phyloP scores from a whole-genome alignment of 495 filamentous ascomycete species.

The Xylona heveae region DNA sequence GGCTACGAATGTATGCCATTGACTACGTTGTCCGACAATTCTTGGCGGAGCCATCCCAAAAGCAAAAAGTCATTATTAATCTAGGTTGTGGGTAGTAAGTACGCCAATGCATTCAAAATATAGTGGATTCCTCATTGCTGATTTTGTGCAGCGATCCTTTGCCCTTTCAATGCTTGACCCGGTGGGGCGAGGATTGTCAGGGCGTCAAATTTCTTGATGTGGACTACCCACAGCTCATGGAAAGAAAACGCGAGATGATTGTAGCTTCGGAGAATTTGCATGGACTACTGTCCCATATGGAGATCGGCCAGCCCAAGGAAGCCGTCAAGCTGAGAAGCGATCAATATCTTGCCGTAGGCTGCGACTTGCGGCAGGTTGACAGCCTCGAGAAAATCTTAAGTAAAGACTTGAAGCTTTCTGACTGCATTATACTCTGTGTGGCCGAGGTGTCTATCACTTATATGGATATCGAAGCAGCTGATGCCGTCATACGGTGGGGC shows the following conservation, averaged over 20 bases:
- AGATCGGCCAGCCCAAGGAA: slow-evolving; percentile 21
- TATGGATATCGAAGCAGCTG: slow-evolving; percentile 58
- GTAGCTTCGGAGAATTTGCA: slow-evolving; percentile 33
- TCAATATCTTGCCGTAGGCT: slow-evolving; percentile 60
- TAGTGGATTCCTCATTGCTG: slow-evolving; percentile 4
- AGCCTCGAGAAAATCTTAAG: slow-evolving; percentile 34
- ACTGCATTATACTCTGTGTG: slow-evolving; percentile 48
- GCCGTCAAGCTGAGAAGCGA: slow-evolving; percentile 37
- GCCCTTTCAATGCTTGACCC: slow-evolving; percentile 61
- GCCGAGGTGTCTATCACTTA: slow-evolving; percentile 86
- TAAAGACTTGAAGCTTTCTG: slow-evolving; percentile 26
- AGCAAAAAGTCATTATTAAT: slow-evolving; percentile 59
- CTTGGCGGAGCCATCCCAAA: slow-evolving; percentile 31
- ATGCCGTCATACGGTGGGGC: slow-evolving; percentile 52
- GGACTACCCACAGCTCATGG: slow-evolving; percentile 66
- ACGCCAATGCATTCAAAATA: slow-evolving; percentile 3
- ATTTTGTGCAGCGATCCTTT: slow-evolving; percentile 48
- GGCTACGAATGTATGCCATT: slow-evolving; percentile 65
- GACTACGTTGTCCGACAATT: slow-evolving; percentile 52
- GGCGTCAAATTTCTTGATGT: slow-evolving; percentile 60
- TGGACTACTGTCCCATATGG: slow-evolving; percentile 24
- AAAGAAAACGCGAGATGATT: slow-evolving; percentile 49
- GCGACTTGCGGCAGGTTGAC: slow-evolving; percentile 49
- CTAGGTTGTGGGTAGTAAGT: slow-evolving; percentile 82
- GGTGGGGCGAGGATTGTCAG: slow-evolving; percentile 30